A percentile compares a stretch with the other conserved stretches of the same genome.
Evolutionary conservation across 1,284 basidiomycete genomes (phyloP).

Genomic region (Thecaphora frezii): DNA sequence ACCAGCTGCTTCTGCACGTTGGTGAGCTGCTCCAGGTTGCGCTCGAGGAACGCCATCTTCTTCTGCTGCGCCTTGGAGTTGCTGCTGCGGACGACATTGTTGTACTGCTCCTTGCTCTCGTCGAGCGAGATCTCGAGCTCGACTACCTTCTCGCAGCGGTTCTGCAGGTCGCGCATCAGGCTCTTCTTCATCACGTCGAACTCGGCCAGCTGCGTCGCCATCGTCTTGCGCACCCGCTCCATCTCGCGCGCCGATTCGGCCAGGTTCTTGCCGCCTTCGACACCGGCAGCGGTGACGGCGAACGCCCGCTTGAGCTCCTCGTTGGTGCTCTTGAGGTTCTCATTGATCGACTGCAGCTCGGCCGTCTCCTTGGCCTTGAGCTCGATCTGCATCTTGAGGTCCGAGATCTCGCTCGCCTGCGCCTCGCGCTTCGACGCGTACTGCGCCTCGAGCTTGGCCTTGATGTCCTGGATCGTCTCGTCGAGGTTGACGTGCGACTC

Average conservation of each 20-base stretch:
- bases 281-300: conserved; percentile 90
- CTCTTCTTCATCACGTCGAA: conserved; percentile 99
- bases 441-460: conserved; percentile 91
- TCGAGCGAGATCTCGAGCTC: conserved; percentile 98
- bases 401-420: conserved; percentile 79
- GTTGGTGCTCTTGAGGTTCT: conserved; percentile 91
- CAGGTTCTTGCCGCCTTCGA: conserved; percentile 92
- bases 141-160: conserved; percentile 99
- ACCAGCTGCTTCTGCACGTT: conserved; percentile 98
- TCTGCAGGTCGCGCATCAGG: conserved; percentile 96
- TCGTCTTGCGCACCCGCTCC: conserved; percentile 92
- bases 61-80: conserved; percentile 98
- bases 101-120: conserved; percentile 98
- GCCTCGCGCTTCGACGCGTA: conserved; percentile 89
- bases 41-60: conserved; percentile 98
- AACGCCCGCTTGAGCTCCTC: conserved; percentile 89
- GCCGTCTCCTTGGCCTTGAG: conserved; percentile 82
- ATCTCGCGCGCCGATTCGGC: conserved; percentile 85
- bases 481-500: conserved; percentile 60
- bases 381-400: conserved; percentile 89
- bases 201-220: conserved; percentile 93
- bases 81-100: conserved; percentile 94
- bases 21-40: conserved; percentile 93
- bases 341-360: conserved; percentile 79
- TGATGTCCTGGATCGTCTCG: conserved; percentile 83